These are phyloP conservation scores for Spergularia marina DNA, from an alignment of 148 eudicot genomes.

Conservation along the genomic window DNA sequence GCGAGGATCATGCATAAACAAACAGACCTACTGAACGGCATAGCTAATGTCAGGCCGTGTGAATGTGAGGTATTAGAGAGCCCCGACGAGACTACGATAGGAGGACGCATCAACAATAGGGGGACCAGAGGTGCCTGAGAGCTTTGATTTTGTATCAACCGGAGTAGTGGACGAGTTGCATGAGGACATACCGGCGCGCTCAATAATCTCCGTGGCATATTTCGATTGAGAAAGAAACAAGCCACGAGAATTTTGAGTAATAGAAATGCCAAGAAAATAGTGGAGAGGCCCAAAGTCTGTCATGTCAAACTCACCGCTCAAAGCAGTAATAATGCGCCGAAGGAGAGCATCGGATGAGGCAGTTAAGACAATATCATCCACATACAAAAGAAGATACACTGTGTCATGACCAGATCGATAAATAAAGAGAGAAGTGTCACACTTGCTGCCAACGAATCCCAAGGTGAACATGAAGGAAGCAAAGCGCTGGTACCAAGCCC, in stretches of 20 bases:
- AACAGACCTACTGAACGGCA: not conserved
- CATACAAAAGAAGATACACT: not conserved
- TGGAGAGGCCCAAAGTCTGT: not conserved
- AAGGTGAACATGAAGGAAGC: not conserved
- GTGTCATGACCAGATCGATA: not conserved
- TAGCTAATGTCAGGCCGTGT: not conserved
- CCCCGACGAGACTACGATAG: not conserved
- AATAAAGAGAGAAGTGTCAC: not conserved
- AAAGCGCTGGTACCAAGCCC: constrained; percentile 9
- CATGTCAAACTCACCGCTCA: not conserved
- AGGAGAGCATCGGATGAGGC: not conserved
- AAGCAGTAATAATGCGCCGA: not conserved
- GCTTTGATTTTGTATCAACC: not conserved
- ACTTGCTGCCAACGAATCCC: not conserved
- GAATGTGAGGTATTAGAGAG: constrained; percentile 2
- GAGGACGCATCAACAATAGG: not conserved
- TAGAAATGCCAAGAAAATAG: constrained; percentile 7
- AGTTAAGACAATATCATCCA: constrained; percentile 6
- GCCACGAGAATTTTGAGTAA: not conserved
- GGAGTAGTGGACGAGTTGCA: not conserved
- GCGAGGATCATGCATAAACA: not conserved
- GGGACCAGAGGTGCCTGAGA: not conserved
- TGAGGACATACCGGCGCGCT: not conserved
- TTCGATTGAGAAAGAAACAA: not conserved
- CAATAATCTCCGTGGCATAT: not conserved